phyloP scores from a whole-genome alignment of 176 grass and related monocot genomes.

The Hsuehochloa calcarea region DNA sequence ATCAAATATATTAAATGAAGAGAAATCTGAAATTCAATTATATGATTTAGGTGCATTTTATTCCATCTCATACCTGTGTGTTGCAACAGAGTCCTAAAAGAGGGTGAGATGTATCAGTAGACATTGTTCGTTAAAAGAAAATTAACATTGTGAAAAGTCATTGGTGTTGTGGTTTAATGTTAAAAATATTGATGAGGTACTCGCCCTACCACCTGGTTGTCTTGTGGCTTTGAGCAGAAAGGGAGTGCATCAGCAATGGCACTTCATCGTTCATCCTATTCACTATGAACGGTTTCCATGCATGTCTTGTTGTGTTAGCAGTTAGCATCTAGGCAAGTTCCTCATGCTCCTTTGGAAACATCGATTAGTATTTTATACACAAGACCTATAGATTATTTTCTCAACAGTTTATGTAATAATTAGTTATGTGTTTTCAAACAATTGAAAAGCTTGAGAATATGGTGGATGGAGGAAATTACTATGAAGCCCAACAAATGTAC shows the following conservation, averaged over 20 bases:
- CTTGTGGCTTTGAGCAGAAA: not conserved
- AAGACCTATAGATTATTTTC: not conserved
- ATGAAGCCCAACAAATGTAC: slow-evolving; percentile 94
- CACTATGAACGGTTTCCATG: not conserved
- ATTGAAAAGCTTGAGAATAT: slow-evolving; percentile 75
- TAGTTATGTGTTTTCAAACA: slow-evolving; percentile 26
- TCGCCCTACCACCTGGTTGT: not conserved
- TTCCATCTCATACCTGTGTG: no score
- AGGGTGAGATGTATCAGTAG: no score
- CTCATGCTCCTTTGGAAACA: not conserved
- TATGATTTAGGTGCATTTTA: no score
- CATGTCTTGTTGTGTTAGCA: not conserved
- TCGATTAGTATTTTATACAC: not conserved
- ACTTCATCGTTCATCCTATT: not conserved
- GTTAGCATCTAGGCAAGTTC: not conserved
- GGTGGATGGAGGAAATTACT: slow-evolving; percentile 73
- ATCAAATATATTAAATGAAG: no score
- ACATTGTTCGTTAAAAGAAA: not conserved
- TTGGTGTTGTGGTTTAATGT: not conserved
- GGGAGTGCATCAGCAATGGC: not conserved
- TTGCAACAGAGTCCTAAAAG: no score
- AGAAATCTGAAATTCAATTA: no score
- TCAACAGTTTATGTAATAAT: slow-evolving; percentile 27
- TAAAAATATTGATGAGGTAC: not conserved
- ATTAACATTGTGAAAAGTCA: not conserved